These are phyloP conservation scores for Podila horticola DNA, from an alignment of 192 early-diverging fungal genomes.

Conservation along the genomic window DNA sequence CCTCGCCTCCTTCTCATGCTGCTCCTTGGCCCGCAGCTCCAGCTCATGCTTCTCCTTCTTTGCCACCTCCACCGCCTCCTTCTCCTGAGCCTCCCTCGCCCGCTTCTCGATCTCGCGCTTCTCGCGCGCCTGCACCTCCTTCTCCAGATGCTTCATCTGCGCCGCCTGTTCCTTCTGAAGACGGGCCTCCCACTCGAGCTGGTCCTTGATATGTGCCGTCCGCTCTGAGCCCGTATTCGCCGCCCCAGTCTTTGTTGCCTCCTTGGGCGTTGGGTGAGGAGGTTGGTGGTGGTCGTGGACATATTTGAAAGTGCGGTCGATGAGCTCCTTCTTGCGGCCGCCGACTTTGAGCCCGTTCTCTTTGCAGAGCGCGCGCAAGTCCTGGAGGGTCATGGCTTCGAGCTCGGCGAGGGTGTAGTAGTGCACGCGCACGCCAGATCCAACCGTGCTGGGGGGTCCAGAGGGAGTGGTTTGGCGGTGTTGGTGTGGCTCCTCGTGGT, in stretches of 20 bases:
- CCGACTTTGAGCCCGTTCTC: conserved; percentile 25
- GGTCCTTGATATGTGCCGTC: neutral
- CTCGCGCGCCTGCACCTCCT: conserved; percentile 9
- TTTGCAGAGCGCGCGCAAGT: conserved; percentile 12
- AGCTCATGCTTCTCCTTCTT: conserved; percentile 12
- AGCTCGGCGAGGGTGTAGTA: conserved; percentile 20
- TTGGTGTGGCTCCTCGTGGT: neutral
- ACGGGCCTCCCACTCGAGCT: neutral
- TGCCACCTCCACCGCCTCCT: conserved; percentile 1
- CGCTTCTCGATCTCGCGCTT: conserved; percentile 6
- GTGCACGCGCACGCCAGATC: neutral
- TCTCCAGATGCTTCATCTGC: conserved; percentile 16
- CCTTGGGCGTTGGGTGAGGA: neutral
- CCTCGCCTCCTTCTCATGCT: conserved; percentile 14
- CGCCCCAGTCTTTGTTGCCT: neutral
- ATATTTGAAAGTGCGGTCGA: conserved; percentile 7
- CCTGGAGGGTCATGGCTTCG: conserved; percentile 21
- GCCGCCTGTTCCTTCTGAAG: neutral
- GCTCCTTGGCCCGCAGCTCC: conserved; percentile 19
- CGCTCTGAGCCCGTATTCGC: neutral
- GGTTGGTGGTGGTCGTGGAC: conserved; percentile 3
- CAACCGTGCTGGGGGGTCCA: neutral
- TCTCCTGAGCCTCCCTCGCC: conserved; percentile 16
- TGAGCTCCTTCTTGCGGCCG: conserved; percentile 28
- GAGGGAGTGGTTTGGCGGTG: neutral